Conservation (phyloP, 164 flowering plant genomes). For the Magnolia changhungtana region DNA sequence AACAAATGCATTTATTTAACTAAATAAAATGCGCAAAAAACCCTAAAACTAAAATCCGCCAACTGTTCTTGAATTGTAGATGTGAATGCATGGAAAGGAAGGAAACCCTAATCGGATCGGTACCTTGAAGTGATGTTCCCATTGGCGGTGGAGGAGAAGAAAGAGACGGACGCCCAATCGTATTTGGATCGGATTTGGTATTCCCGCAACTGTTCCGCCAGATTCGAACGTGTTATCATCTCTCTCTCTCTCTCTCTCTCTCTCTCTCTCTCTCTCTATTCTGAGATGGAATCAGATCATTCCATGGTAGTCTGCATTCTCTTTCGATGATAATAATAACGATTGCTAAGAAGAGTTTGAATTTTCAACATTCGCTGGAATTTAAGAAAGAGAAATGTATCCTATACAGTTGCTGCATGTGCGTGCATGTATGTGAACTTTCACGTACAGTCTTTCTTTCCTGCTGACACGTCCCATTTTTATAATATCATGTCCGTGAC, state of each 20-base stretch:
- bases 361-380: background rate
- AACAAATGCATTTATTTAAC: no score
- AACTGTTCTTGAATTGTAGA: background rate
- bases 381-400: background rate
- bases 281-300: background rate
- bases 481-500: no score
- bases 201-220: constrained; percentile 87
- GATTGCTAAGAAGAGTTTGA: background rate
- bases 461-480: no score
- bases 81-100: background rate
- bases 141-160: constrained; percentile 74
- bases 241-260: constrained; percentile 14
- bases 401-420: no score
- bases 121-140: constrained; percentile 55
- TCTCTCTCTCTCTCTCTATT: background rate
- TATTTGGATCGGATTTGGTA: constrained; percentile 94
- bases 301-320: background rate
- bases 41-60: background rate
- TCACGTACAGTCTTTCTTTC: no score
- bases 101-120: background rate
- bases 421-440: no score
- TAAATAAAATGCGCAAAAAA: background rate
- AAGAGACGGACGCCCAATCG: constrained; percentile 88
- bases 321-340: background rate
- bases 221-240: constrained; percentile 90